Percentiles rank a stretch among this genome's conserved stretches.
Evolutionary conservation across 1,139 yeast genomes (phyloP).

Genomic region (Petasospora rhodanensis): DNA sequence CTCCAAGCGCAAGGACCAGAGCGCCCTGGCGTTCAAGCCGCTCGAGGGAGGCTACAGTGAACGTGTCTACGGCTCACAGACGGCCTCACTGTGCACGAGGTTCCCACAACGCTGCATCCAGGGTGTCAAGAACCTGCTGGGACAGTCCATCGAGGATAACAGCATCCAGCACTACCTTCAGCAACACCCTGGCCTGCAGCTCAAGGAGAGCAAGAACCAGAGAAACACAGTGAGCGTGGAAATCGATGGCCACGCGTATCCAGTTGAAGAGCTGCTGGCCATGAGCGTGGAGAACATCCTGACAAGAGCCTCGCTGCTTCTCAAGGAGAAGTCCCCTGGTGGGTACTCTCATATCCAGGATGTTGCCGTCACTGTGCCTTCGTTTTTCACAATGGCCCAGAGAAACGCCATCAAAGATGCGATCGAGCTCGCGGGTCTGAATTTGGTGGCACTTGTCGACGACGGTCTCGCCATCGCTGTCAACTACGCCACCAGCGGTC

Average conservation of each 20-base stretch:
- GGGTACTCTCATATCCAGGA: conserved; percentile 47
- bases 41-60: conserved; percentile 50
- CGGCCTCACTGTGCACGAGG: conserved; percentile 65
- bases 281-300: conserved; percentile 73
- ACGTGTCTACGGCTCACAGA: conserved; percentile 75
- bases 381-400: conserved; percentile 59
- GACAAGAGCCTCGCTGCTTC: conserved; percentile 52
- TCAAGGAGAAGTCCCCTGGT: conserved; percentile 39
- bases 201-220: conserved; percentile 41
- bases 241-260: conserved; percentile 43
- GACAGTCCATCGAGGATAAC: conserved; percentile 49
- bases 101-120: conserved; percentile 69
- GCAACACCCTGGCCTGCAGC: conserved; percentile 58
- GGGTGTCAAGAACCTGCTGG: conserved; percentile 68
- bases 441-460: conserved; percentile 65
- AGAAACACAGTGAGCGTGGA: conserved; percentile 55
- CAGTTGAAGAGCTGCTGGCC: conserved; percentile 79
- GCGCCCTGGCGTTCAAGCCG: conserved; percentile 67
- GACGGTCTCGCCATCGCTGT: conserved; percentile 91
- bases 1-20: conserved; percentile 82
- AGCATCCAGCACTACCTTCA: conserved; percentile 41
- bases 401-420: conserved; percentile 73
- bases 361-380: conserved; percentile 74
- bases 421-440: conserved; percentile 64
- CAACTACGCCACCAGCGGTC: conserved; percentile 53